Evolutionary conservation across 768 basidiomycete genomes (phyloP).

Genomic region (Fomitopsis pulvina): DNA sequence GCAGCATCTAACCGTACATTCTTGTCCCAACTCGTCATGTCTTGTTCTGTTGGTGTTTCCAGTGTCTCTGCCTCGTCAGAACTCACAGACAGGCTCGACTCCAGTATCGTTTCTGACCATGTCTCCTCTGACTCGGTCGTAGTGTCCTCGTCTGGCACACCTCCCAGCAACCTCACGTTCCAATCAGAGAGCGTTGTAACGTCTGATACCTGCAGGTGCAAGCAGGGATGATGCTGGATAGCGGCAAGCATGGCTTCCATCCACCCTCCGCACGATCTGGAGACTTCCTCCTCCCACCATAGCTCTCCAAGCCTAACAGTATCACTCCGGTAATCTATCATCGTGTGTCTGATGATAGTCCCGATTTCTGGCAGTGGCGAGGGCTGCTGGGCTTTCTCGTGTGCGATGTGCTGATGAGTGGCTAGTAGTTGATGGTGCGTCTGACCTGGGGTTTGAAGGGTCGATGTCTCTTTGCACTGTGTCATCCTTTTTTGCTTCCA

Average conservation of each 20-base stretch:
- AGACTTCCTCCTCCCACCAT: conserved; percentile 41
- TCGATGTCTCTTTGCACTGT: conserved; percentile 23
- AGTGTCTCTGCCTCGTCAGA: neutral
- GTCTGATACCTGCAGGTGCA: conserved; percentile 14
- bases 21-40: no score
- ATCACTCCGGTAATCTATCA: conserved; percentile 47
- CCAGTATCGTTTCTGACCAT: neutral
- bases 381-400: conserved; percentile 40
- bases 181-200: neutral
- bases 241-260: conserved; percentile 47
- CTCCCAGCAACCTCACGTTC: neutral
- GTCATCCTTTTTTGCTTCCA: conserved; percentile 21
- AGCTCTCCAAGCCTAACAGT: conserved; percentile 38
- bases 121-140: no score
- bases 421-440: conserved; percentile 41
- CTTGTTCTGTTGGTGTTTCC: neutral
- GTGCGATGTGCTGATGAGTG: conserved; percentile 43
- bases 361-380: conserved; percentile 41
- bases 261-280: conserved; percentile 51
- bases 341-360: conserved; percentile 39
- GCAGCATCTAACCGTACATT: no score
- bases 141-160: no score
- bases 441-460: neutral
- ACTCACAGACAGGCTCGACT: neutral
- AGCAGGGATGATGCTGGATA: conserved; percentile 28